Evolutionary conservation across 1,139 yeast genomes (phyloP).

Genomic region (Zygoascus meyerae): DNA sequence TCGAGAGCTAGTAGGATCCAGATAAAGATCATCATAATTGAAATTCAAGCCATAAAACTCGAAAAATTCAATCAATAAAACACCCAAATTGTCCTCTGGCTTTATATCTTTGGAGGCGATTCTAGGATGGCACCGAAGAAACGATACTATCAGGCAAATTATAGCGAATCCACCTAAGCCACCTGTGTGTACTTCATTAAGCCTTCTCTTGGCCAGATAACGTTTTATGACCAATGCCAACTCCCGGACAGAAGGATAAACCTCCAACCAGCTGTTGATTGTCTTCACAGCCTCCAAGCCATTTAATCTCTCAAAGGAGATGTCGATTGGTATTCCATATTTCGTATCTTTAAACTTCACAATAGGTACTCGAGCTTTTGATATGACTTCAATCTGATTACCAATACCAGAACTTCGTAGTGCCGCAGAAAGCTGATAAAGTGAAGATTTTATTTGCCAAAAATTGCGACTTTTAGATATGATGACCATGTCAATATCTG

Average conservation of each 20-base stretch:
- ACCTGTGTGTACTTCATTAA: constrained; percentile 92
- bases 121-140: constrained; percentile 71
- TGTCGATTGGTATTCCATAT: constrained; percentile 74
- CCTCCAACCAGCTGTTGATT: constrained; percentile 67
- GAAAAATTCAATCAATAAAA: constrained; percentile 83
- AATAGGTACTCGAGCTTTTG: constrained; percentile 92
- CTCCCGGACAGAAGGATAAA: constrained; percentile 79
- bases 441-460: constrained; percentile 53
- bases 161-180: constrained; percentile 95
- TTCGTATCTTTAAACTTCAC: constrained; percentile 80
- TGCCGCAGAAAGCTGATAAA: constrained; percentile 71
- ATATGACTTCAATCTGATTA: constrained; percentile 73
- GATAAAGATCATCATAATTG: constrained; percentile 66
- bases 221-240: constrained; percentile 81
- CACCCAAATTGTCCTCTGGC: constrained; percentile 75
- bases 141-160: constrained; percentile 80
- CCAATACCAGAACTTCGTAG: constrained; percentile 62
- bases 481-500: constrained; percentile 94
- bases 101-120: constrained; percentile 60
- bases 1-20: constrained; percentile 40
- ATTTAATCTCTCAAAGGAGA: constrained; percentile 83
- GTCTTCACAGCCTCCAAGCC: constrained; percentile 82
- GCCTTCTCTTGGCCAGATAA: constrained; percentile 68
- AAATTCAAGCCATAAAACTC: constrained; percentile 93
- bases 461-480: constrained; percentile 59